Percentiles rank a stretch among this genome's conserved stretches.
Evolutionary conservation across 2,329 filamentous ascomycete species (phyloP).

Genomic region (Coniella vitis): DNA sequence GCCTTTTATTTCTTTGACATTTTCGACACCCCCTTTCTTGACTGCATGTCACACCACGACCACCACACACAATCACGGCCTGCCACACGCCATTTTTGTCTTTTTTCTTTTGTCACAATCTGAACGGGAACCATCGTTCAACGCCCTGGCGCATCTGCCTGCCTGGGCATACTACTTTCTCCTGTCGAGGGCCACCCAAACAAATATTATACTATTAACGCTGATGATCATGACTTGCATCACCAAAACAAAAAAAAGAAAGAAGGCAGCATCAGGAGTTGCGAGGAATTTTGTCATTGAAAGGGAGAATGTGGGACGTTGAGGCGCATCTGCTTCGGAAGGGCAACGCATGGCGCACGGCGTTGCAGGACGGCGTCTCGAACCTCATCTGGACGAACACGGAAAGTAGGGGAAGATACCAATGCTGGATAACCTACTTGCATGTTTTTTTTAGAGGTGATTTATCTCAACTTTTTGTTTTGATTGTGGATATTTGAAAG

Average conservation of each 20-base stretch:
- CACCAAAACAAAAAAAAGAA: slow-evolving; percentile 8
- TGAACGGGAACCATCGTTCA: too few species aligned
- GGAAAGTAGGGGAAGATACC: slow-evolving; percentile 14
- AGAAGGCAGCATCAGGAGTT: slow-evolving; percentile 9
- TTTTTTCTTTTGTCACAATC: slow-evolving; percentile 1
- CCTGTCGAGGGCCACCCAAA: background rate
- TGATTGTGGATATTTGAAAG: background rate
- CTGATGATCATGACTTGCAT: slow-evolving; percentile 17
- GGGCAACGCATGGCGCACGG: slow-evolving; percentile 11
- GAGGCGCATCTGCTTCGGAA: slow-evolving; percentile 5
- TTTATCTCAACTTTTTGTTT: background rate
- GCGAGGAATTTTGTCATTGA: slow-evolving; percentile 1
- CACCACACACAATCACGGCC: too few species aligned
- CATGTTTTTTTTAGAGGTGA: background rate
- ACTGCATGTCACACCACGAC: background rate
- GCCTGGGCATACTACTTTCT: background rate
- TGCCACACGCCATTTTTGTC: too few species aligned
- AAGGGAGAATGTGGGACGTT: background rate
- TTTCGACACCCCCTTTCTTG: background rate
- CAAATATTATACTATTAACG: slow-evolving; percentile 1
- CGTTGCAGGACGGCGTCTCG: slow-evolving; percentile 17
- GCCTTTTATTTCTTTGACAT: background rate
- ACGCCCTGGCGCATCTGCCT: too few species aligned
- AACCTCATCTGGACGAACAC: slow-evolving; percentile 8
- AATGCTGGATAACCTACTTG: background rate